Conservation (phyloP, 2,329 filamentous ascomycete species). For the Colletotrichum sp. region DNA sequence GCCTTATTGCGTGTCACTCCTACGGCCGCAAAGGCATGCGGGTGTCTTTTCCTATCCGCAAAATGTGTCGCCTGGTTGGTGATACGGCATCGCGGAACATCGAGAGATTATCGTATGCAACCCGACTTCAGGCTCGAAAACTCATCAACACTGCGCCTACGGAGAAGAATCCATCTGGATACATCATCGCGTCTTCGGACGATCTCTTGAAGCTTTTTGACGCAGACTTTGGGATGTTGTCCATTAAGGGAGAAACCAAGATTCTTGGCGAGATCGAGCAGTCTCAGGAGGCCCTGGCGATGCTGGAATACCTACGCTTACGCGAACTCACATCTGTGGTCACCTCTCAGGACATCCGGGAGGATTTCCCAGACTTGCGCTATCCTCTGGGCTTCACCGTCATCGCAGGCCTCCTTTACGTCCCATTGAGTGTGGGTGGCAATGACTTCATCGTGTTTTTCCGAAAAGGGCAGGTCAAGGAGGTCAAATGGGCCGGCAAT, state of each 20-base stretch:
- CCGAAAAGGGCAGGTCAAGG: constrained; percentile 74
- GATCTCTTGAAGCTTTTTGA: constrained; percentile 84
- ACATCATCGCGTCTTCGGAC: constrained; percentile 88
- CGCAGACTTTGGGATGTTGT: constrained; percentile 84
- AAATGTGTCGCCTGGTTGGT: constrained; percentile 88
- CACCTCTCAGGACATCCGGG: constrained; percentile 74
- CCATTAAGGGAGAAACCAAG: constrained; percentile 88
- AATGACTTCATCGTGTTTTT: constrained; percentile 92
- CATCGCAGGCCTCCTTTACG: constrained; percentile 80
- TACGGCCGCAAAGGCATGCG: constrained; percentile 82
- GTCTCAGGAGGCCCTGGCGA: constrained; percentile 80
- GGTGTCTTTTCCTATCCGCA: constrained; percentile 89
- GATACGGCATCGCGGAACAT: constrained; percentile 88
- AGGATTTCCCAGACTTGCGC: constrained; percentile 80
- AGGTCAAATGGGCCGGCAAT: constrained; percentile 87
- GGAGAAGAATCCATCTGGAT: constrained; percentile 81
- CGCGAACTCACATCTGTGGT: constrained; percentile 76
- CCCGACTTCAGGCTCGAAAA: constrained; percentile 82
- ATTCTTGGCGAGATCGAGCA: constrained; percentile 77
- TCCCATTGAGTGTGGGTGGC: constrained; percentile 77
- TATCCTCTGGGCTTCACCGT: constrained; percentile 81
- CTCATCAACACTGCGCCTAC: constrained; percentile 86
- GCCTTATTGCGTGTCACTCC: constrained; percentile 83
- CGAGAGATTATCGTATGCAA: constrained; percentile 85
- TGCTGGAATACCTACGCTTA: constrained; percentile 85